A percentile compares a stretch with the other conserved stretches of the same genome.
These are phyloP conservation scores for Komagataella populi DNA, from an alignment of 805 yeast species.

Conservation along the genomic window DNA sequence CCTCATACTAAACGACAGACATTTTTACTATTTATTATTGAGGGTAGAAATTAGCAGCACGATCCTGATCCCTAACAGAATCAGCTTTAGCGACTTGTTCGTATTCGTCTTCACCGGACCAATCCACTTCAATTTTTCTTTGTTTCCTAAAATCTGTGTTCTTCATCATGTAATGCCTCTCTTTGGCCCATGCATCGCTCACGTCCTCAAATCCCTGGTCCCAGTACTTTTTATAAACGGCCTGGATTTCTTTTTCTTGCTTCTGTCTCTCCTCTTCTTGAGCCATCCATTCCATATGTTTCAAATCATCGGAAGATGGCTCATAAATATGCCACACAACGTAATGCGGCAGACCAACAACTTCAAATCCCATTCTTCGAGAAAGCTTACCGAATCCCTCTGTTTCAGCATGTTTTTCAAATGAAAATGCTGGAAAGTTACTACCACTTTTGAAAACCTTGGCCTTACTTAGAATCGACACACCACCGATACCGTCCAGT, in stretches of 20 bases:
- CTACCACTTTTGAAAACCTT: conserved; percentile 77
- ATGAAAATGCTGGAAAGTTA: conserved; percentile 94
- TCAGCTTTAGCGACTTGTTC: not conserved
- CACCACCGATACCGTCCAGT: conserved; percentile 96
- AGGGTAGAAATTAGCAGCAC: conserved; percentile 1
- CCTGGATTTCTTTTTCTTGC: conserved; percentile 49
- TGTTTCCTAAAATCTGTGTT: conserved; percentile 52
- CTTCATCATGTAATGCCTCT: conserved; percentile 56
- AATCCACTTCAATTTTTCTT: conserved; percentile 40
- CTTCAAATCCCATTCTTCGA: conserved; percentile 75
- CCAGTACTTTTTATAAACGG: conserved; percentile 62
- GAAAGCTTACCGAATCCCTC: conserved; percentile 92
- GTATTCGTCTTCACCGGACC: conserved; percentile 47
- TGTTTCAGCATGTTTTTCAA: conserved; percentile 93
- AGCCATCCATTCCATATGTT: conserved; percentile 78
- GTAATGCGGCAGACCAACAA: conserved; percentile 86
- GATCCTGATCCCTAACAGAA: not conserved
- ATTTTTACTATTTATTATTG: not conserved
- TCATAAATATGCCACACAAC: conserved; percentile 96
- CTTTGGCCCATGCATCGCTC: conserved; percentile 57
- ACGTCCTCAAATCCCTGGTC: conserved; percentile 68
- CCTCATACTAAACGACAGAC: not conserved
- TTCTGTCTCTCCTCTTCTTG: conserved; percentile 56
- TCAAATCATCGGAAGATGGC: conserved; percentile 84
- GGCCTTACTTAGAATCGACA: conserved; percentile 81